These are phyloP conservation scores for Lepiota brunneoincarnata DNA, from an alignment of 768 basidiomycete species.

Conservation along the genomic window DNA sequence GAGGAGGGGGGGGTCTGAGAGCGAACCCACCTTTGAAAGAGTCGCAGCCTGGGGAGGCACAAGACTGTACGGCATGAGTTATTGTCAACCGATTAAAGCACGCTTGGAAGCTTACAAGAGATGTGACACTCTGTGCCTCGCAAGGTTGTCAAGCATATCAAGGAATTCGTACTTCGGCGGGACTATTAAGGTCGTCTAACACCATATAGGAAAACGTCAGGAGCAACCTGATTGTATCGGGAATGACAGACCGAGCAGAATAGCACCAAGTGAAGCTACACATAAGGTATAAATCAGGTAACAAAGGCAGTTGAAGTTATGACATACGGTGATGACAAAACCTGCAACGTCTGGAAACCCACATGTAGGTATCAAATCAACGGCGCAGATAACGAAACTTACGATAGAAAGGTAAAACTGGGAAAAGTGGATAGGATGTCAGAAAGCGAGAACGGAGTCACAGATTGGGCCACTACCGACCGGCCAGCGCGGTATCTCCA, in stretches of 20 bases:
- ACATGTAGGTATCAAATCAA: not conserved
- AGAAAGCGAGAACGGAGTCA: conserved; percentile 8
- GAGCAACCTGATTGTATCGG: not conserved
- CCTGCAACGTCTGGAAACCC: conserved; percentile 34
- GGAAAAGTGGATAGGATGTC: conserved; percentile 1
- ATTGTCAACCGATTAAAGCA: not conserved
- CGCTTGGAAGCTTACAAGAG: conserved; percentile 33
- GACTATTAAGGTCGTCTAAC: conserved; percentile 51
- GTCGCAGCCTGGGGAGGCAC: conserved; percentile 49
- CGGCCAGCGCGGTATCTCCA: conserved; percentile 47
- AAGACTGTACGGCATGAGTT: conserved; percentile 23
- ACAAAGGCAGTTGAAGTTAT: conserved; percentile 2
- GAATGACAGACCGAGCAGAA: conserved; percentile 45
- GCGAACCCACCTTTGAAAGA: conserved; percentile 45
- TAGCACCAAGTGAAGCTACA: conserved; percentile 55
- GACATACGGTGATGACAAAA: conserved; percentile 49
- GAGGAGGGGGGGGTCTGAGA: not conserved
- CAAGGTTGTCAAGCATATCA: conserved; percentile 44
- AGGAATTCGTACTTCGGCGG: conserved; percentile 42
- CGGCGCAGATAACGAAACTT: conserved; percentile 23
- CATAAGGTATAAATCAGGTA: conserved; percentile 12
- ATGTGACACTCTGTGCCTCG: conserved; percentile 43
- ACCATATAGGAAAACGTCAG: not conserved
- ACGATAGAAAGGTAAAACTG: conserved; percentile 42
- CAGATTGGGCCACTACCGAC: conserved; percentile 19